Conservation (phyloP, 1,139 yeast genomes). For the Yamadazyma mexicana region DNA sequence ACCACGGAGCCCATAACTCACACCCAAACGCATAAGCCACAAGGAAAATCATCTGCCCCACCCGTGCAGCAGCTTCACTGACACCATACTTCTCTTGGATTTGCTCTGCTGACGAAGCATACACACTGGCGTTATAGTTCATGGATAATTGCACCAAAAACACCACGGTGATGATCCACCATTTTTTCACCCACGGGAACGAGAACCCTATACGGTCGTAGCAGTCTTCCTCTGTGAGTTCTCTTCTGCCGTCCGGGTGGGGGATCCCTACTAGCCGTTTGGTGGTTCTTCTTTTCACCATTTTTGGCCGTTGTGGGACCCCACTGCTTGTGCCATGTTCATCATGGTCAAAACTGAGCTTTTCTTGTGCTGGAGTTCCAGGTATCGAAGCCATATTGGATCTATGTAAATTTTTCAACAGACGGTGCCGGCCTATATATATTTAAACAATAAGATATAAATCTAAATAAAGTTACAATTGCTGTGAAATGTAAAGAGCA, state of each 20-base stretch:
- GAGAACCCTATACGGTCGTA: slow-evolving; percentile 31
- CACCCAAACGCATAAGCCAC: slow-evolving; percentile 39
- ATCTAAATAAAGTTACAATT: neutral
- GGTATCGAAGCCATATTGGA: slow-evolving; percentile 14
- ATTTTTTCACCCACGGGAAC: slow-evolving; percentile 29
- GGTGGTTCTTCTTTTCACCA: slow-evolving; percentile 10
- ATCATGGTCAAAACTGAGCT: slow-evolving; percentile 9
- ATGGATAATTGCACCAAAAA: slow-evolving; percentile 39
- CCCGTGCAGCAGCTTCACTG: slow-evolving; percentile 29
- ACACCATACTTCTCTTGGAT: slow-evolving; percentile 28
- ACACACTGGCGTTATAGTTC: slow-evolving; percentile 38
- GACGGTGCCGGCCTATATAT: too few relatives aligned
- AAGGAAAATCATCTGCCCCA: slow-evolving; percentile 34
- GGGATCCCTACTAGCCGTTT: slow-evolving; percentile 12
- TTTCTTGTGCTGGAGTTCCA: slow-evolving; percentile 7
- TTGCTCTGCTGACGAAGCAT: slow-evolving; percentile 28
- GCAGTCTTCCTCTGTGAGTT: slow-evolving; percentile 30
- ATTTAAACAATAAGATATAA: too few relatives aligned
- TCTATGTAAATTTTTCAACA: too few relatives aligned
- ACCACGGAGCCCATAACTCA: slow-evolving; percentile 44
- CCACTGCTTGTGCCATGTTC: slow-evolving; percentile 1
- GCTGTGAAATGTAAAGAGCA: neutral
- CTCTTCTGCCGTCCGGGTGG: slow-evolving; percentile 25
- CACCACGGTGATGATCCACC: slow-evolving; percentile 31
- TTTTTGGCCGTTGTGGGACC: slow-evolving; percentile 5